These are phyloP conservation scores for Skeletonema grethae DNA, from an alignment of 108 stramenopile species.

Conservation along the genomic window DNA sequence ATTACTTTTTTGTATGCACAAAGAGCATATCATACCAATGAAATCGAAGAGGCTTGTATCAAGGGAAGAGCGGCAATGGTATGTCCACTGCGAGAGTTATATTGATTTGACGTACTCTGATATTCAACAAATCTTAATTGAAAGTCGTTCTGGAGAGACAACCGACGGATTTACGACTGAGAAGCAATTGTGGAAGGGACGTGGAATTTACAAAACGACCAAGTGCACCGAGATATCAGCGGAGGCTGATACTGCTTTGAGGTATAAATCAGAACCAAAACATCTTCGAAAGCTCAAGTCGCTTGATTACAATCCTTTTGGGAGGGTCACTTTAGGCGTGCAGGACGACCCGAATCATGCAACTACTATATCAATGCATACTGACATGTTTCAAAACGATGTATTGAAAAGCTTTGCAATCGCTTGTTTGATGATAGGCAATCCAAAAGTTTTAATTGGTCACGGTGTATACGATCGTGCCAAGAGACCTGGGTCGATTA, in stretches of 20 bases:
- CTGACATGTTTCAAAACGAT: conserved; percentile 63
- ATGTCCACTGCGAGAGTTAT: conserved; percentile 15
- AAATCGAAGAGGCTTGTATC: conserved; percentile 42
- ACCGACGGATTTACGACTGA: neutral
- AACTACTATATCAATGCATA: conserved; percentile 31
- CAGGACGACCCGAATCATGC: conserved; percentile 63
- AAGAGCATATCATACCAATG: conserved; percentile 31
- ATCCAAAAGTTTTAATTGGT: conserved; percentile 52
- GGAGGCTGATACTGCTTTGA: neutral
- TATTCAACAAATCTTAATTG: neutral
- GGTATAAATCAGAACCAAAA: conserved; percentile 54
- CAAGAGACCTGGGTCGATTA: conserved; percentile 52
- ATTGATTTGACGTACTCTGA: conserved; percentile 26
- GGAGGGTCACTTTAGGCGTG: conserved; percentile 49
- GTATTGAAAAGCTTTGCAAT: conserved; percentile 44
- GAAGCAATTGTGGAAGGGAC: conserved; percentile 25
- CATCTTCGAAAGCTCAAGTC: conserved; percentile 55
- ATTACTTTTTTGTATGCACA: conserved; percentile 16
- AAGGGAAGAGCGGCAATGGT: conserved; percentile 12
- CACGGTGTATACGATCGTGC: conserved; percentile 71
- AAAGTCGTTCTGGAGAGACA: conserved; percentile 2
- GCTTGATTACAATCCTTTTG: conserved; percentile 50
- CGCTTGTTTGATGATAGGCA: conserved; percentile 52
- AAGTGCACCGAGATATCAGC: conserved; percentile 52
- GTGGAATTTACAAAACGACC: conserved; percentile 46